Percentiles rank a stretch among this genome's conserved stretches.
These are phyloP conservation scores for Closterium sp. DNA, from an alignment of 139 green algal genomes.

Conservation along the genomic window DNA sequence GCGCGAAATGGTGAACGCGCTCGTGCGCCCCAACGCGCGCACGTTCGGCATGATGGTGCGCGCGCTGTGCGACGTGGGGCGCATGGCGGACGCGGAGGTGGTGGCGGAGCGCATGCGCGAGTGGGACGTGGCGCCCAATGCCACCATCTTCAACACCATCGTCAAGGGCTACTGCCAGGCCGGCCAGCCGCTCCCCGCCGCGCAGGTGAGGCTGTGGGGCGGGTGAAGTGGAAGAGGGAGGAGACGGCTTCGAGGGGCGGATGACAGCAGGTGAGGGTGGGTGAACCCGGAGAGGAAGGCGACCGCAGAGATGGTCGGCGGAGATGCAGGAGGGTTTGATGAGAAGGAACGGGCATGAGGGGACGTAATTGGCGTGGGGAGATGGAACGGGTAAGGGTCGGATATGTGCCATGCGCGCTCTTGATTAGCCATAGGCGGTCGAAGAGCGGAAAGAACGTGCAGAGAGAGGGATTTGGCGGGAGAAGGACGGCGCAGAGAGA, in stretches of 20 bases:
- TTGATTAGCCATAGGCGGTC: too few relatives aligned
- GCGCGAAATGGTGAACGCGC: conserved; percentile 16
- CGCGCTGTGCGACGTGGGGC: conserved; percentile 14
- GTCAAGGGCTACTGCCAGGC: conserved; percentile 29
- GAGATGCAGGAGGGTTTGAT: too few relatives aligned
- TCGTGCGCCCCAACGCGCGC: conserved; percentile 10
- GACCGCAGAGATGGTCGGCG: too few relatives aligned
- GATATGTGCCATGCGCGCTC: too few relatives aligned
- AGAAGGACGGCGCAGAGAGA: too few relatives aligned
- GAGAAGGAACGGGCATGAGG: too few relatives aligned
- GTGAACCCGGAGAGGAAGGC: too few relatives aligned
- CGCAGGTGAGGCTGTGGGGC: not conserved
- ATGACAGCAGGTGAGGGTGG: too few relatives aligned
- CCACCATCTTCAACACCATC: conserved; percentile 33
- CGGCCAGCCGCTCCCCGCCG: not conserved
- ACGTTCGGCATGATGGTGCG: conserved; percentile 24
- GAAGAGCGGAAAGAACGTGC: too few relatives aligned
- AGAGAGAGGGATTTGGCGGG: too few relatives aligned
- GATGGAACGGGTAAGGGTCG: too few relatives aligned
- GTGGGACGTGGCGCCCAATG: conserved; percentile 7
- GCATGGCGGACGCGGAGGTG: not conserved
- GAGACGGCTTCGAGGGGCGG: not conserved
- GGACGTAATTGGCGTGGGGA: too few relatives aligned
- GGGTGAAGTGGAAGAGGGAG: conserved; percentile 6
- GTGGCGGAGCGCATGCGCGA: conserved; percentile 6